Evolutionary conservation across 371 early-diverging fungal species (phyloP), one percentile per base, ranked within the genome.

Genomic region (Mycotypha africana): DNA sequence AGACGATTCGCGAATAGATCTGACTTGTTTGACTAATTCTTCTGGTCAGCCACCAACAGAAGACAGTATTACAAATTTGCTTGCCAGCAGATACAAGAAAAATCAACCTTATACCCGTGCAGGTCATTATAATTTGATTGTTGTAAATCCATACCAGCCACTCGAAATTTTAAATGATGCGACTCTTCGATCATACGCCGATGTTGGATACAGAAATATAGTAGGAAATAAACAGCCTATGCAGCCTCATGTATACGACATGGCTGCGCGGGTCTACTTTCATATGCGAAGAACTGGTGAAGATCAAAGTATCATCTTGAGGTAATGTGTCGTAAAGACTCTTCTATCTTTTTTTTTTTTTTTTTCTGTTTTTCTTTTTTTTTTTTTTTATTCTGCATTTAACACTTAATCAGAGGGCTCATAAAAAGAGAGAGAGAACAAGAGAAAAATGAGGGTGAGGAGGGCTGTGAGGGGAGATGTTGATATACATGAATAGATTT

Each of bases 211-310:
- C 47, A 56, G 69, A 51, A 64, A 70, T 46, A 49, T 73, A 10
- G 53, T 59, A 14, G 74, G 62, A 28, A 60, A 69, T 46, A 69
- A 62, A 26, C 49, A 49, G 17, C 62, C 65, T 30, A 58, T 73
- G 54, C 67, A 71, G 22, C 78, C 78, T 14, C 84, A 84, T 54
- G 68, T 79, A 30, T 82, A 77, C 45, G 81, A 83, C 46, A 58
- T 84, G 25, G 80, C 84, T 23, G 74, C 80, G 35, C 67, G 68
- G 38, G 79, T 81, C 4, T 88, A 88, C 54, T 80, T 78, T 53
- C 90, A 75, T 76, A 88, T 74, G 88, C 85, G 84, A 66, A 82
- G 78, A 71, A 84, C 87, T 50, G 91, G 78, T 45, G 89, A 78
- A 78, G 94, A 76, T 77, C 92, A 77, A 58, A 82, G 70, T 70